phyloP scores from a whole-genome alignment of 169 alveolate species.

The Eimeria acervulina region DNA sequence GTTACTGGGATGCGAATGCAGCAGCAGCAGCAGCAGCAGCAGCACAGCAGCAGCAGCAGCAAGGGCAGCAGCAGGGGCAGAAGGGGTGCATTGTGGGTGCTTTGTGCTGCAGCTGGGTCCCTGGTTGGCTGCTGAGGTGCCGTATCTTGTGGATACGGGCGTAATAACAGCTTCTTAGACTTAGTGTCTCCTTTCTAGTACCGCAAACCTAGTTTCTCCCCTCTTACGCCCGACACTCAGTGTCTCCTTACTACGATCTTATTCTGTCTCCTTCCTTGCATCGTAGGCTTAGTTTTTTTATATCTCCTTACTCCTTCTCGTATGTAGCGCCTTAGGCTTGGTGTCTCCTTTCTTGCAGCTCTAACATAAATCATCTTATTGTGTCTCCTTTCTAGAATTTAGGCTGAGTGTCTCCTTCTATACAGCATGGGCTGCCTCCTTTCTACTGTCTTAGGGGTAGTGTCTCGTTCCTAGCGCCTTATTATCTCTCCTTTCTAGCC shows the following conservation, averaged over 20 bases:
- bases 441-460: not conserved
- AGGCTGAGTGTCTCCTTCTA: too few species aligned
- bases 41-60: not conserved
- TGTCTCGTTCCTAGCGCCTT: not conserved
- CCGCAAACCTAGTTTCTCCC: not conserved
- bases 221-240: not conserved
- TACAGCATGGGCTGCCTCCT: too few species aligned
- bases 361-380: too few species aligned
- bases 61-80: not conserved
- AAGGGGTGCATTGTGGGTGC: conserved; percentile 41
- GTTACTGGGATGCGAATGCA: not conserved
- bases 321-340: not conserved
- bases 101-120: conserved; percentile 95
- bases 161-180: conserved; percentile 54
- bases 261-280: not conserved
- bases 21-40: conserved; percentile 6
- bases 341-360: not conserved
- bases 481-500: too few species aligned
- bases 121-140: conserved; percentile 99
- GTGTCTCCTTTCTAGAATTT: too few species aligned
- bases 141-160: conserved; percentile 91
- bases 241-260: not conserved
- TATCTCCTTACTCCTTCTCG: too few species aligned
- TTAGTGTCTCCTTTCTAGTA: not conserved
- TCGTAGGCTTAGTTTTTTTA: not conserved